Evolutionary conservation across 106 monocot species (phyloP).

Genomic region (Triglochin maritima): DNA sequence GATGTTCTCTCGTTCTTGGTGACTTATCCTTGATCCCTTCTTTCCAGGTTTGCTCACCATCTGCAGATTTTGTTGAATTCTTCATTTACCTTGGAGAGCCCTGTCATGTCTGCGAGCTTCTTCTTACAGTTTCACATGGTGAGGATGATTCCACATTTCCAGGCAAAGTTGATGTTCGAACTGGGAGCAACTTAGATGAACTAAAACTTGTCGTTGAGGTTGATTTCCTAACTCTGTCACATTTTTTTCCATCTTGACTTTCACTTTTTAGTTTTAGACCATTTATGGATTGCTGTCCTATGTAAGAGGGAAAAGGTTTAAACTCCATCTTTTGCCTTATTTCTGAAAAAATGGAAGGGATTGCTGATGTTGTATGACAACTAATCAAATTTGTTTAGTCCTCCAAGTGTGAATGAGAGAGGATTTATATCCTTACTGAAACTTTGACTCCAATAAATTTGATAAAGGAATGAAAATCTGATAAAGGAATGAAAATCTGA

Average conservation of each 20-base stretch:
- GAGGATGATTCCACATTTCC: slow-evolving; percentile 82
- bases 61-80: slow-evolving; percentile 87
- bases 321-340: too few species aligned
- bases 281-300: background rate
- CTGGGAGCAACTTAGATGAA: slow-evolving; percentile 65
- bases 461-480: too few species aligned
- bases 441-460: too few species aligned
- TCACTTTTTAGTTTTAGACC: too few species aligned
- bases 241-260: background rate
- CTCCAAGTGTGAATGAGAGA: too few species aligned
- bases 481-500: too few species aligned
- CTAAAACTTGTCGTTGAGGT: slow-evolving; percentile 96
- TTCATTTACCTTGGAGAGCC: slow-evolving; percentile 93
- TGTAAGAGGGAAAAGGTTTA: too few species aligned
- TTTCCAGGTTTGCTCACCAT: slow-evolving; percentile 74
- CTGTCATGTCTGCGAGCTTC: slow-evolving; percentile 90
- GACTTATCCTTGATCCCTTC: background rate
- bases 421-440: too few species aligned
- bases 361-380: too few species aligned
- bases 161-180: slow-evolving; percentile 74
- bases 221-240: background rate
- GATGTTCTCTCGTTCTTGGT: background rate
- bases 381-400: too few species aligned
- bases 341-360: too few species aligned
- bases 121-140: slow-evolving; percentile 86